Conservation (phyloP, 768 basidiomycete species). For the Royoungia palumana region DNA sequence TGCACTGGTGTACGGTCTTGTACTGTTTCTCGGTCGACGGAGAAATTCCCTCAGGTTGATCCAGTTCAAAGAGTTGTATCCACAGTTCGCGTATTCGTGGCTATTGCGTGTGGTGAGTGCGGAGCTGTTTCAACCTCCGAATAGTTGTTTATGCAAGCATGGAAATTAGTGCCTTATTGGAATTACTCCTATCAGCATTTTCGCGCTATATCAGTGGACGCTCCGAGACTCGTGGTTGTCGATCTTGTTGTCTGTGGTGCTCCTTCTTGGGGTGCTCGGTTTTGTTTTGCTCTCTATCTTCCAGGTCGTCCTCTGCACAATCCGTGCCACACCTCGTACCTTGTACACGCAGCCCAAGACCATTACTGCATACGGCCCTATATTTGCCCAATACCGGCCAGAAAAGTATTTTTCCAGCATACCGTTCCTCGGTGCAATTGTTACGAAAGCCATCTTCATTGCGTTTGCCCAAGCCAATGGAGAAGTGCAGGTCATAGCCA, state of each 20-base stretch:
- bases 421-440: conserved; percentile 50
- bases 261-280: conserved; percentile 50
- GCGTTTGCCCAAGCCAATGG: conserved; percentile 60
- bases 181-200: conserved; percentile 68
- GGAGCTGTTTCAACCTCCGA: neutral
- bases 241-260: conserved; percentile 71
- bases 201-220: conserved; percentile 90
- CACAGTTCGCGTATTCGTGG: conserved; percentile 56
- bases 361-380: conserved; percentile 48
- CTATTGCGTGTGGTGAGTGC: conserved; percentile 59
- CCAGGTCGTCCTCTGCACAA: conserved; percentile 46
- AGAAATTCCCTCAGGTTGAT: conserved; percentile 16
- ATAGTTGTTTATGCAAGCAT: neutral
- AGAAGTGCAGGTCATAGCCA: conserved; percentile 63
- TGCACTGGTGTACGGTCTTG: conserved; percentile 47
- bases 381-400: conserved; percentile 65
- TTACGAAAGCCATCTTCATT: conserved; percentile 72
- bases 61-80: conserved; percentile 35
- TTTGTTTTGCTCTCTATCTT: conserved; percentile 49
- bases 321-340: conserved; percentile 37
- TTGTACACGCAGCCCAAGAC: conserved; percentile 35
- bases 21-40: conserved; percentile 26
- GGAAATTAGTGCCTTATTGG: conserved; percentile 53
- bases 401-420: conserved; percentile 68
- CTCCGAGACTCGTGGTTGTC: conserved; percentile 86